Evolutionary conservation across 345 rosid genomes (phyloP), one percentile per base, ranked within the genome.

Genomic region (Corchorus capsularis): DNA sequence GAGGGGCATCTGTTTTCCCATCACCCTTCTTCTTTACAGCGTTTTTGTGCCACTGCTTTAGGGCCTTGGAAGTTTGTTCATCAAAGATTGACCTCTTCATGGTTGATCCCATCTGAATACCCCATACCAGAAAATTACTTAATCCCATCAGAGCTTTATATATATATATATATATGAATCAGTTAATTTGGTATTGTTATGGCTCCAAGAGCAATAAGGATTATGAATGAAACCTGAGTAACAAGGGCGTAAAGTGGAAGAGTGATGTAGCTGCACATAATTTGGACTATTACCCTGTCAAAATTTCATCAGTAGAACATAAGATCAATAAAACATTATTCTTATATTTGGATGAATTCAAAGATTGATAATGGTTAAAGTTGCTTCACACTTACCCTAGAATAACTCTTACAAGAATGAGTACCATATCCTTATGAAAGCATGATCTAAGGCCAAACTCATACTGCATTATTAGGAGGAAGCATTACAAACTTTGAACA

Each of bases 171-270:
- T 6, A 63, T 11, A 66, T 8, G 19, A 5, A 9, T 17, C 20
- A 19, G 34, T 45, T 45, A 6, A 6, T 6, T 45, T 45, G 10
- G 10, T 45, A 8, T 45, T 45, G 1, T 45, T 45, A 5, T 45
- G 47, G 47, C 9, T 45, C 47, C 47, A 6, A 45, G 13, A 47
- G 41, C 14, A 8, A 53, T 4, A 20, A n/a, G 41, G 9, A 63
- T 63, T 45, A 52, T 16, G 15, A 37, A 5, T 35, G 22, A 73
- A 73, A 90, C 99, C 97, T 94, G 99, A 76, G 99, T 92, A 46
- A 96, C 99, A 63, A 96, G 99, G 47, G 99, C 98, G 73, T 96
- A 96, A 41, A 96, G 91, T 52, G 98, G 99, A 67, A 96, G 97
- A 43, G 98, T 96, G 81, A 85, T 90, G 88, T 94, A 96, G 75